phyloP scores from a whole-genome alignment of 2,329 filamentous ascomycete species.

The Davidsoniella neocaledoniae region DNA sequence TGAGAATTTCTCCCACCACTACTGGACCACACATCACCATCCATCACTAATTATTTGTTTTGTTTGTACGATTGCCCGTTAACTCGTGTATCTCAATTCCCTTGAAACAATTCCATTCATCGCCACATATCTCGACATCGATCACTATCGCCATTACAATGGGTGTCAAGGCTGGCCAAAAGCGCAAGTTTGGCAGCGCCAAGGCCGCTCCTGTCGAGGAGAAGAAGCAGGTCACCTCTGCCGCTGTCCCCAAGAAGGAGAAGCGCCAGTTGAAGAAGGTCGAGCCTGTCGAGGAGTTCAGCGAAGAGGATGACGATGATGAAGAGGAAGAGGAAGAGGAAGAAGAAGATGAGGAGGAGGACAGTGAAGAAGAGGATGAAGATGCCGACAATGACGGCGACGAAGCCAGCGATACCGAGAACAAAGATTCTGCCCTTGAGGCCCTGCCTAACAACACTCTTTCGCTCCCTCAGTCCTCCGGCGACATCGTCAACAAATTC shows the following conservation, averaged over 20 bases:
- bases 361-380: conserved; percentile 7
- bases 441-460: conserved; percentile 25
- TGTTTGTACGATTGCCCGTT: conserved; percentile 1
- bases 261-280: conserved; percentile 19
- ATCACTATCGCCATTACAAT: conserved; percentile 14
- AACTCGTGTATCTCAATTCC: background rate
- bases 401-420: conserved; percentile 13
- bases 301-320: conserved; percentile 14
- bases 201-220: conserved; percentile 15
- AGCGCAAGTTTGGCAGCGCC: conserved; percentile 22
- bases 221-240: conserved; percentile 14
- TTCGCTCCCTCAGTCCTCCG: conserved; percentile 38
- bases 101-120: conserved; percentile 2
- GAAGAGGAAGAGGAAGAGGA: conserved; percentile 14
- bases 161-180: conserved; percentile 18
- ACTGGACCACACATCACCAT: conserved; percentile 3
- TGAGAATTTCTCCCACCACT: conserved; percentile 5
- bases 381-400: conserved; percentile 11
- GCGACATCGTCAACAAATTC: conserved; percentile 52
- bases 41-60: conserved; percentile 5
- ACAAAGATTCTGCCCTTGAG: conserved; percentile 19
- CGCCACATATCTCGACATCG: background rate
- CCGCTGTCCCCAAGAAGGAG: conserved; percentile 18
- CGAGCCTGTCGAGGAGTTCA: conserved; percentile 14
- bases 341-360: conserved; percentile 15